phyloP scores from a whole-genome alignment of 768 basidiomycete genomes.

The Naematelia aurantialba region DNA sequence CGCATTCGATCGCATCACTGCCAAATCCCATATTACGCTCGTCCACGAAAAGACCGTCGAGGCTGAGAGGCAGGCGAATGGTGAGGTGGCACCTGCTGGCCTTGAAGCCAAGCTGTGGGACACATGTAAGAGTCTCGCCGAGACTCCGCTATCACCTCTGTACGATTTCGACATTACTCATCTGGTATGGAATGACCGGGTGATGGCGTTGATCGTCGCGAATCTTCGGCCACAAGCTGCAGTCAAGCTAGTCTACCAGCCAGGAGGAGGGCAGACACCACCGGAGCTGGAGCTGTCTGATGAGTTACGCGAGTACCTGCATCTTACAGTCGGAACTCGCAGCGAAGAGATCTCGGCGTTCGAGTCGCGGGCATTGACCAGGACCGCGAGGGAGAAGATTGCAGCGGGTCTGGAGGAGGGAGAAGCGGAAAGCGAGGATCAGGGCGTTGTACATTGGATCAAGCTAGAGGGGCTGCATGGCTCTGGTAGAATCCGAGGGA shows the following conservation, averaged over 20 bases:
- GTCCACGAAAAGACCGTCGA: slow-evolving; percentile 62
- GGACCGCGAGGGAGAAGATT: slow-evolving; percentile 13
- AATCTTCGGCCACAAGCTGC: slow-evolving; percentile 51
- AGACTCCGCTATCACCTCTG: slow-evolving; percentile 53
- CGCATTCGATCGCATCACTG: slow-evolving; percentile 55
- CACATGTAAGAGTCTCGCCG: slow-evolving; percentile 55
- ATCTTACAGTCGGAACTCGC: slow-evolving; percentile 81
- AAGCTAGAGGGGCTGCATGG: neutral
- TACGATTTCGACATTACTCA: slow-evolving; percentile 61
- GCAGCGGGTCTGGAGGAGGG: slow-evolving; percentile 12
- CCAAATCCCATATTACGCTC: slow-evolving; percentile 78
- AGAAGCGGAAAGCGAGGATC: slow-evolving; percentile 25
- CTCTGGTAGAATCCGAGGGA: neutral
- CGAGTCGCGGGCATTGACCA: slow-evolving; percentile 59
- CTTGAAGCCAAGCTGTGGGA: slow-evolving; percentile 55
- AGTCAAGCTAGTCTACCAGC: slow-evolving; percentile 38
- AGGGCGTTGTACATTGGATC: slow-evolving; percentile 29
- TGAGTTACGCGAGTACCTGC: slow-evolving; percentile 59
- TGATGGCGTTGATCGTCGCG: slow-evolving; percentile 76
- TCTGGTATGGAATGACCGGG: slow-evolving; percentile 69
- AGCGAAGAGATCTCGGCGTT: slow-evolving; percentile 58
- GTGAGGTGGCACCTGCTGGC: slow-evolving; percentile 9
- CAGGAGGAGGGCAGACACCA: slow-evolving; percentile 33
- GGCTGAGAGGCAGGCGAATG: slow-evolving; percentile 34
- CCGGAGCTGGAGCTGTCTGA: slow-evolving; percentile 53